phyloP scores from a whole-genome alignment of 176 grass and related monocot species.

The Bothriochloa decipiens region DNA sequence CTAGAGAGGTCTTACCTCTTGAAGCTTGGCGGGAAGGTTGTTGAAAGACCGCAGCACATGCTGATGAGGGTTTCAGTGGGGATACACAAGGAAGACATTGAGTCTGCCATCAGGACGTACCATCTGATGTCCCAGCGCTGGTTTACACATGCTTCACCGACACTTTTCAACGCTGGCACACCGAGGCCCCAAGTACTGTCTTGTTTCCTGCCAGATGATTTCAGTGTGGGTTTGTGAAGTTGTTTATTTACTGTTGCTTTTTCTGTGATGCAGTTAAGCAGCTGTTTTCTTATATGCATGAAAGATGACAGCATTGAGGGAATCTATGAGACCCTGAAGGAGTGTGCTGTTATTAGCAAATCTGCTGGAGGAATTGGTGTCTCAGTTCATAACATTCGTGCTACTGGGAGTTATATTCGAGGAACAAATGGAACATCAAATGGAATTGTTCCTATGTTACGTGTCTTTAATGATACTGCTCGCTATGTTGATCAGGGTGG shows the following conservation, averaged over 20 bases:
- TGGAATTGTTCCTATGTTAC: constrained; percentile 95
- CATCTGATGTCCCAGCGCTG: constrained; percentile 96
- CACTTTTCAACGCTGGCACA: constrained; percentile 92
- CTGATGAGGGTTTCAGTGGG: constrained; percentile 95
- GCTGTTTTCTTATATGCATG: constrained; percentile 97
- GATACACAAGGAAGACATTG: constrained; percentile 94
- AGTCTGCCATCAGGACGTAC: constrained; percentile 78
- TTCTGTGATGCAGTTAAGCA: constrained; percentile 68
- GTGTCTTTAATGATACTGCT: constrained; percentile 94
- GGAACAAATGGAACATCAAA: constrained; percentile 95
- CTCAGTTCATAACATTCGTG: constrained; percentile 83
- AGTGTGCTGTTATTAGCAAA: constrained; percentile 95
- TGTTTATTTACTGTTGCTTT: constrained; percentile 12
- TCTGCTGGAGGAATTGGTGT: constrained; percentile 97
- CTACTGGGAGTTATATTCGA: constrained; percentile 86
- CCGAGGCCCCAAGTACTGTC: constrained; percentile 75
- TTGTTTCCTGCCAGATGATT: background rate
- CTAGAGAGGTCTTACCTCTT: constrained; percentile 94
- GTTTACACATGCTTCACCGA: constrained; percentile 96
- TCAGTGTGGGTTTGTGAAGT: background rate
- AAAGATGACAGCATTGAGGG: constrained; percentile 99
- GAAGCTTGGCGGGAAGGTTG: constrained; percentile 67
- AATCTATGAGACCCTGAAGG: constrained; percentile 94
- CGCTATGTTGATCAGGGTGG: constrained; percentile 99
- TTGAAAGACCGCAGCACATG: constrained; percentile 94